Conservation (phyloP, 2,329 filamentous ascomycete species). For the Ilyonectria destructans region DNA sequence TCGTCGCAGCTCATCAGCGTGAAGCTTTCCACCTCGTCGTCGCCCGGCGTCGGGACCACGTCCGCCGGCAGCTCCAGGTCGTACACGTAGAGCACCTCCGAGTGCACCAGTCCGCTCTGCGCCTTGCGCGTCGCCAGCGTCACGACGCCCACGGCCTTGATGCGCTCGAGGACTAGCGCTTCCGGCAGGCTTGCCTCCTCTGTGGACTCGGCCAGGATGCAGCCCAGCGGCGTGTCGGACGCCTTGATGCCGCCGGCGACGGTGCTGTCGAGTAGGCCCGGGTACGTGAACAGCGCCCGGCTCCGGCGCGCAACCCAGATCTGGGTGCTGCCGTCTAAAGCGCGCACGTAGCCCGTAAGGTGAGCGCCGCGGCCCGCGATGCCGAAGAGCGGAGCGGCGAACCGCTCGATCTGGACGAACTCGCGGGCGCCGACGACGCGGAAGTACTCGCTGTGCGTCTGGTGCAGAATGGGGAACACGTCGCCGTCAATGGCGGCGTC, state of each 20-base stretch:
- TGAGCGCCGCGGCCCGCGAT: slow-evolving; percentile 78
- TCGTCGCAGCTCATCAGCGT: slow-evolving; percentile 74
- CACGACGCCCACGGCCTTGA: slow-evolving; percentile 53
- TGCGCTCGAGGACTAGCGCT: slow-evolving; percentile 46
- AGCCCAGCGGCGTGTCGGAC: slow-evolving; percentile 76
- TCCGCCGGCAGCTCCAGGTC: slow-evolving; percentile 77
- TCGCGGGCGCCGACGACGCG: slow-evolving; percentile 57
- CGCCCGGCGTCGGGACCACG: slow-evolving; percentile 77
- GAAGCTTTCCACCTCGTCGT: slow-evolving; percentile 87
- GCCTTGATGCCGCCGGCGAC: slow-evolving; percentile 84
- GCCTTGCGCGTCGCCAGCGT: slow-evolving; percentile 54
- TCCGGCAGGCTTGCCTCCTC: slow-evolving; percentile 75
- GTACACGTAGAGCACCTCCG: slow-evolving; percentile 76
- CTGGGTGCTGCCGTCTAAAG: slow-evolving; percentile 63
- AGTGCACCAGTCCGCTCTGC: slow-evolving; percentile 52
- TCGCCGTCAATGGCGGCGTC: slow-evolving; percentile 56
- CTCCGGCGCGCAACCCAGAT: slow-evolving; percentile 83
- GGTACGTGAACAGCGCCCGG: slow-evolving; percentile 79
- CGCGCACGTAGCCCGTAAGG: slow-evolving; percentile 73
- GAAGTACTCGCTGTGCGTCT: slow-evolving; percentile 61
- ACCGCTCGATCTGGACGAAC: slow-evolving; percentile 70
- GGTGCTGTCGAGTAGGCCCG: slow-evolving; percentile 83
- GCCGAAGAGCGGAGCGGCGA: slow-evolving; percentile 76
- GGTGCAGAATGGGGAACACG: slow-evolving; percentile 58
- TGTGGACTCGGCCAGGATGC: slow-evolving; percentile 78